These are phyloP conservation scores for Conoideocrella luteorostrata DNA, from an alignment of 2,329 filamentous ascomycete genomes.

Conservation along the genomic window DNA sequence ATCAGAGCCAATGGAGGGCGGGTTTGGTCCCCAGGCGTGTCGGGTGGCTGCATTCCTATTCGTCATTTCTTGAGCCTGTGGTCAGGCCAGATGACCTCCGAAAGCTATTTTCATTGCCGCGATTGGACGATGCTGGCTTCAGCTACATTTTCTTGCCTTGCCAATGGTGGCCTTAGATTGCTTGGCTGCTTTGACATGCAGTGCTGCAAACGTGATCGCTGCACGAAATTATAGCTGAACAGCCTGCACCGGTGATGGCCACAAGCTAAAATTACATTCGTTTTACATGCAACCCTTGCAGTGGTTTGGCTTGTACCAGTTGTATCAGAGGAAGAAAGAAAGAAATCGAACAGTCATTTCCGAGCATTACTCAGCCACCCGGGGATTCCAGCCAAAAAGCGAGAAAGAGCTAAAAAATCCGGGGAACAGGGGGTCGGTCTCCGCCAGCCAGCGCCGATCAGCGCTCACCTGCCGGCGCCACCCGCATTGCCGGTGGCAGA, in stretches of 20 bases:
- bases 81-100: slow-evolving; percentile 9
- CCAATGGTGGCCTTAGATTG: slow-evolving; percentile 1
- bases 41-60: slow-evolving; percentile 4
- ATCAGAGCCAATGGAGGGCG: neutral
- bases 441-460: slow-evolving; percentile 7
- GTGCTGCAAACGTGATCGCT: no score
- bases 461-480: slow-evolving; percentile 7
- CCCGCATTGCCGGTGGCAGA: slow-evolving; percentile 1
- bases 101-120: slow-evolving; percentile 2
- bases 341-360: no score
- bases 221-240: no score
- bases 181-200: no score
- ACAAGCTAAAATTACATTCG: no score
- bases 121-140: slow-evolving; percentile 1
- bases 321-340: no score
- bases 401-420: slow-evolving; percentile 2
- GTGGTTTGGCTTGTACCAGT: no score
- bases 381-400: slow-evolving; percentile 8
- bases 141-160: neutral
- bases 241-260: no score
- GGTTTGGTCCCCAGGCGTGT: neutral
- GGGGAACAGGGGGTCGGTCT: slow-evolving; percentile 7
- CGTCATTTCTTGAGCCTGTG: slow-evolving; percentile 1
- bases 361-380: no score
- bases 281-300: no score